Evolutionary conservation across 192 early-diverging fungal species (phyloP).

Genomic region (Pecoramyces ruminantium): DNA sequence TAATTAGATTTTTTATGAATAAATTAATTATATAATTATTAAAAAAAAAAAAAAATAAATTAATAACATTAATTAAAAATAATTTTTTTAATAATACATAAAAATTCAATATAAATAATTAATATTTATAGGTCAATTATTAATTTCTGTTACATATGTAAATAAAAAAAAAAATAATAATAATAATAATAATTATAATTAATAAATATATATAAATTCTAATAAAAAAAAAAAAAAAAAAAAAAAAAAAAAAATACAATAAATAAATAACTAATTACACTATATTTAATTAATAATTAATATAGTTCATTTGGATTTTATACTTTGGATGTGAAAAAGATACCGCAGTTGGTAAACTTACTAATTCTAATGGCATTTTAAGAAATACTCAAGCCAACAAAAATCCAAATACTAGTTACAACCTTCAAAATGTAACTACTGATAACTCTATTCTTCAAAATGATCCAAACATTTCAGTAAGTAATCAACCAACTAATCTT

Average conservation of each 20-base stretch:
- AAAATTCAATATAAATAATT: too few species aligned
- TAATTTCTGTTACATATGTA: background rate
- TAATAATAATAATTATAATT: background rate
- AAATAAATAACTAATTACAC: too few species aligned
- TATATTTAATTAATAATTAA: too few species aligned
- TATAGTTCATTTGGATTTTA: background rate
- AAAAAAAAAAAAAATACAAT: too few species aligned
- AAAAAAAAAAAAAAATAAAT: too few species aligned
- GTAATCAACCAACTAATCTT: background rate
- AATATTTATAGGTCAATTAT: background rate
- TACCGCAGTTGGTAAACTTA: background rate
- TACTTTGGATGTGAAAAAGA: background rate
- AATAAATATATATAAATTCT: too few species aligned
- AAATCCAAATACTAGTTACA: background rate
- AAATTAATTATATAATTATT: too few species aligned
- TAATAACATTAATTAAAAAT: too few species aligned
- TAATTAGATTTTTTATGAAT: too few species aligned
- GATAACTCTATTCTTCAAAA: background rate
- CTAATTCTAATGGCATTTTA: background rate
- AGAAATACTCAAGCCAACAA: background rate
- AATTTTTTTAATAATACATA: too few species aligned
- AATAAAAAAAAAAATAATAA: background rate
- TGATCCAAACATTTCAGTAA: background rate
- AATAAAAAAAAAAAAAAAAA: too few species aligned
- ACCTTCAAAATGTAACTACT: background rate